Base-by-base conservation (phyloP, 164 flowering plant genomes). In the Taxillus chinensis region DNA sequence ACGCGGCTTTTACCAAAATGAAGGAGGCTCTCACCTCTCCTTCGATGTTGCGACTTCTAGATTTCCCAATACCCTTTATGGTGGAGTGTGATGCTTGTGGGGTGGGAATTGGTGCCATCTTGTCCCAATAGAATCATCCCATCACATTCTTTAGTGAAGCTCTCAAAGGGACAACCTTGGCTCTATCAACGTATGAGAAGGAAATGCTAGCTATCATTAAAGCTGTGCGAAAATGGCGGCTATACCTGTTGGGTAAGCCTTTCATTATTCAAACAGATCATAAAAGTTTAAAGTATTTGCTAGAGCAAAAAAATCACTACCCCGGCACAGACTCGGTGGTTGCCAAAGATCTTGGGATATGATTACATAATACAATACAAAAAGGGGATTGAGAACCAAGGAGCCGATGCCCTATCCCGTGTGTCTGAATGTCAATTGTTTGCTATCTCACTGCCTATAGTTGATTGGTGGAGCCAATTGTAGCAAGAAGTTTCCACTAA, bases 281-380 rank as follows among this genome's bases (percentile, higher is more conserved):
- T 27, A 27, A 27, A 27, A 27, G 27, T 27, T 27, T 27, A 2
- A 27, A 27, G 3, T 54, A 14, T 14, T 14, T 54, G 12, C 3
- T 54, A 3, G 57, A 54, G 38, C 57, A 54, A 54, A 6, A 6
- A 2, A 1, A 8, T 54, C n/a, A 54, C 57, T 1, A 54, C 57
- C 38, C 16, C 57, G 3, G 14, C 57, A 7, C 57, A 54, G 2
- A 7, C n/a, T 8, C n/a, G 38, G 8, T 54, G 57, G 57, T 14
- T 54, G 57, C 57, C 57, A 8, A 54, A 54, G 14, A 54, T 54
- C 38, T 54, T 54, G 57, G 57, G 57, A 54, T 54, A 54, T 27
- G 57, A 54, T 14, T 54, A 45, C 11, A 14, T 1, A 1, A 54
- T 54, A 6, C 57, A 54, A 3, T 54, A 54, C 14, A 54, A 54